Base-by-base conservation (phyloP, 1,139 yeast genomes). In the Geotrichum candidum region DNA sequence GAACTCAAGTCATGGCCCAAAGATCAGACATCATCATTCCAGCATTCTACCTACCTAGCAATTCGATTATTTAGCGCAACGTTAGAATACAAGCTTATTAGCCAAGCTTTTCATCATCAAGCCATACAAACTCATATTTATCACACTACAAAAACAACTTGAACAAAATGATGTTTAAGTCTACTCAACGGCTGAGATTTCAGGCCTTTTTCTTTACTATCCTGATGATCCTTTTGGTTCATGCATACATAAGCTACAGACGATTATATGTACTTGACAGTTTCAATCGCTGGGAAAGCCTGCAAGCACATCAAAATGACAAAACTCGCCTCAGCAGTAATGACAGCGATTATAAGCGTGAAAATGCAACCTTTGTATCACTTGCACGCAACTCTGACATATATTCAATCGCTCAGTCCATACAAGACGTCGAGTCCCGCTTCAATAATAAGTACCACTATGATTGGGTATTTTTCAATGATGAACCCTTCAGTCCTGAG, bases 401-500 rank as follows among this genome's bases (percentile, higher is more conserved):
- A 35, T 78, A 78, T 71, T 81, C 78, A 6, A 75, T 88, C 61
- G 72, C 86, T 15, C 80, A 78, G 58, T 83, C 95, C 3, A 84
- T 89, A 54, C 80, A 82, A 61, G 78, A 82, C 57, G 82, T 88
- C 41, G 92, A 90, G 74, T 85, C 83, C 68, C 79, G 94, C 54
- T 89, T 89, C 76, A 89, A 89, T 74, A 70, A 76, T 61, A 76
- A 81, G 61, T 86, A 74, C 72, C 82, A 85, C 68, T 87, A 87
- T 72, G 90, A 85, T 68, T 87, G 94, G 94, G 85, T 86, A n/a
- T 87, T 87, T 70, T 76, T 86, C 66, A 87, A 87, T 72, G 88
- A 87, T 85, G 73, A 78, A 69, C 81, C 80, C 9, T 86, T 86
- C 67, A 74, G 78, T 38, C 78, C 78, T 1, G 78, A 78, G 52